Base-by-base conservation (phyloP, 2,329 filamentous ascomycete species). In the Colletotrichum melonis region DNA sequence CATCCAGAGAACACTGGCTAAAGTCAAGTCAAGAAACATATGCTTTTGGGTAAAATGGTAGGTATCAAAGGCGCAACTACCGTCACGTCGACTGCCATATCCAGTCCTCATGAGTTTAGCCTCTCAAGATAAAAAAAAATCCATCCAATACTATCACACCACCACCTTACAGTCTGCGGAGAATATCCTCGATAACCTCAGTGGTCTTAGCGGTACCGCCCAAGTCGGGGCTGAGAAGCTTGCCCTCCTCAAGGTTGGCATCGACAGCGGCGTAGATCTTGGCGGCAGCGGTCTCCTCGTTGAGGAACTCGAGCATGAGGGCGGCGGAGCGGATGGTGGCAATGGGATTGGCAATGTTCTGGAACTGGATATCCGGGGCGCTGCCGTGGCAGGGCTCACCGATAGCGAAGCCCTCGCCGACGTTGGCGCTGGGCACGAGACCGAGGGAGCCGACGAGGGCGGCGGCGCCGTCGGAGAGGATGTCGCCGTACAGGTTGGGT, bases 311-410 rank as follows among this genome's bases (percentile, higher is more conserved):
- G 76, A 99, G 88, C 97, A 99, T 98, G 75, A 98, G 88, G 42
- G 94, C 97, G 19, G 95, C 93, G 83, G 94, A 97, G 80, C 97
- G 89, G 76, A 99, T 89, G 11, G 97, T 98, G 46, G 97, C 97
- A 80, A 99, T 97, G 28, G 97, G 97, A 86, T 99, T 99, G 77
- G 97, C 95, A 80, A 99, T 96, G 76, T 92, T 92, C 88, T 93
- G 88, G 77, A 97, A 97, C 90, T 95, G 92, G 76, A 99, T 99
- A 81, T 99, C 97, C 6, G 97, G 97, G 35, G 97, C 97, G 79
- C 93, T 95, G 60, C 97, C 97, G 84, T 99, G 97, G 88, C 97
- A 98, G 67, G 97, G 97, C 90, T 99, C 97, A 76, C 97, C 97
- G 79, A 99, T 98, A 77, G 95, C 97, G 81, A 98, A 98, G 56